These are phyloP conservation scores for Aureobasidium sp. DNA, from an alignment of 2,329 filamentous ascomycete species.

Conservation along the genomic window DNA sequence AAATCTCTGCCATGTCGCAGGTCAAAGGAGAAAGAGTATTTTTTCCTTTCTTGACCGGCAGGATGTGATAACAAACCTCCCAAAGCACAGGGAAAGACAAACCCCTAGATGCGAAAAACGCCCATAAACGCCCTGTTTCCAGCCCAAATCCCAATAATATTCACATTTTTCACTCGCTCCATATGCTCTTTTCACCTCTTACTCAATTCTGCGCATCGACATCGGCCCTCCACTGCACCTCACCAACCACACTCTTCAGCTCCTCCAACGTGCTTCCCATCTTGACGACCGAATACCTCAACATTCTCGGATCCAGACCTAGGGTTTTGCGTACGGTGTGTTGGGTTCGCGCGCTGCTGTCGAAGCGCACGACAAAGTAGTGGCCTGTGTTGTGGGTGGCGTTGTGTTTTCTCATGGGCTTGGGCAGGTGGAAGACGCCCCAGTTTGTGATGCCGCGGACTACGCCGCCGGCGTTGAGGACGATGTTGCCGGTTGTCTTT, in stretches of 20 bases:
- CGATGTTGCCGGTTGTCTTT: slow-evolving; percentile 70
- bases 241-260: slow-evolving; percentile 51
- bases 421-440: slow-evolving; percentile 84
- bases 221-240: slow-evolving; percentile 42
- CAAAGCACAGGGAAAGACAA: no score
- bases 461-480: slow-evolving; percentile 79
- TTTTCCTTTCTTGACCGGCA: no score
- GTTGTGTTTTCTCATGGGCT: slow-evolving; percentile 71
- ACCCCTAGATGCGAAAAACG: no score
- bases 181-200: no score
- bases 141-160: no score
- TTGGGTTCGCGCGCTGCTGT: slow-evolving; percentile 67
- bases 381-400: slow-evolving; percentile 77
- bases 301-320: slow-evolving; percentile 80
- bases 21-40: no score
- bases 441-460: slow-evolving; percentile 91
- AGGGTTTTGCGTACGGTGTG: slow-evolving; percentile 67
- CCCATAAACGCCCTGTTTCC: background rate
- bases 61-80: no score
- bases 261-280: slow-evolving; percentile 62
- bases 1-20: no score
- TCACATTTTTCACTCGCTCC: background rate
- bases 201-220: background rate
- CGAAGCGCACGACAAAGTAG: slow-evolving; percentile 98
- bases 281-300: slow-evolving; percentile 80